These are phyloP conservation scores for Takashimella koratensis DNA, from an alignment of 1,284 basidiomycete genomes.

Conservation along the genomic window DNA sequence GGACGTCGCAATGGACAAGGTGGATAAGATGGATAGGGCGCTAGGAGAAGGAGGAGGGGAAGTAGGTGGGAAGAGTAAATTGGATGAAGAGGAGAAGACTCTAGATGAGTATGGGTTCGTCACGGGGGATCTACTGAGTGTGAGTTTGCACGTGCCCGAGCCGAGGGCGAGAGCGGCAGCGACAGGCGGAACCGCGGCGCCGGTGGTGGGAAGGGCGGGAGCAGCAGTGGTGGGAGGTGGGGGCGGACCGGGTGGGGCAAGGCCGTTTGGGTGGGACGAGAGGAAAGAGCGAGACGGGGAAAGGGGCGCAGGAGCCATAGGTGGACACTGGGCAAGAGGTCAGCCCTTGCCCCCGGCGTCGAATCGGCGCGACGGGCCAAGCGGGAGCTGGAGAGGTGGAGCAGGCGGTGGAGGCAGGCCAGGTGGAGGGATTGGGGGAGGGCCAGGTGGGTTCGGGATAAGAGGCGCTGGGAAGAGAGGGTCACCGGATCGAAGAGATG, in stretches of 20 bases:
- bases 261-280: not conserved
- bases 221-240: not conserved
- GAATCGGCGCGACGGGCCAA: not conserved
- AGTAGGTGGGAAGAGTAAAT: not conserved
- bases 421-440: not conserved
- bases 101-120: slow-evolving; percentile 41
- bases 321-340: not conserved
- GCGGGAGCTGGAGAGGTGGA: not conserved
- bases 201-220: not conserved
- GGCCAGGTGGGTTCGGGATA: not conserved
- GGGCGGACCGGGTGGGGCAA: slow-evolving; percentile 3
- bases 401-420: not conserved
- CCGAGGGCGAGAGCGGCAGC: slow-evolving; percentile 23
- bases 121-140: slow-evolving; percentile 40
- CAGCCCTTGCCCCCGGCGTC: not conserved
- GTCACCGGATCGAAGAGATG: not conserved
- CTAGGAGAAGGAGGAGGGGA: slow-evolving; percentile 14
- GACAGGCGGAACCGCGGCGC: not conserved
- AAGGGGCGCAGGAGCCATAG: not conserved
- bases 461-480: not conserved
- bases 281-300: not conserved
- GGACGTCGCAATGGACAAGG: not conserved
- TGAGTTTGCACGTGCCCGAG: slow-evolving; percentile 35
- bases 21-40: slow-evolving; percentile 18
- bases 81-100: slow-evolving; percentile 35